These are phyloP conservation scores for Microcyclospora tardicrescens DNA, from an alignment of 2,329 filamentous ascomycete species.

Conservation along the genomic window DNA sequence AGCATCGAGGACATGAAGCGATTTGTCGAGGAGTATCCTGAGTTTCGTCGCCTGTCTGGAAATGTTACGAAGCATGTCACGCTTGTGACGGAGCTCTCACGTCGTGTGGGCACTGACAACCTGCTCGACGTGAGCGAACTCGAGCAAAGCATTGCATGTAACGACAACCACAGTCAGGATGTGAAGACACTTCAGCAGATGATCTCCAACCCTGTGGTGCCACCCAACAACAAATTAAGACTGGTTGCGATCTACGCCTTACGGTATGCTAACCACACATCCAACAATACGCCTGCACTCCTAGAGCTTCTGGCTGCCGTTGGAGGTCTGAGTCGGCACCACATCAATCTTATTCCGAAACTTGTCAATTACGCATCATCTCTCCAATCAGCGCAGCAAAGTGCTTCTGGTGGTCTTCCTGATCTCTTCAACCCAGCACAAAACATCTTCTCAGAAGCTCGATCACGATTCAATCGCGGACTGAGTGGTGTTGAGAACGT, in stretches of 20 bases:
- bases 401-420: conserved; percentile 62
- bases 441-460: conserved; percentile 80
- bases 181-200: conserved; percentile 84
- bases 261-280: conserved; percentile 76
- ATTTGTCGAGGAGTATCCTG: conserved; percentile 96
- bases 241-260: conserved; percentile 90
- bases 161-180: conserved; percentile 84
- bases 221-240: conserved; percentile 70
- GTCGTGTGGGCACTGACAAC: conserved; percentile 71
- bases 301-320: conserved; percentile 75
- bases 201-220: conserved; percentile 67
- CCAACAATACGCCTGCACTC: conserved; percentile 70
- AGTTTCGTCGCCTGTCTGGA: conserved; percentile 90
- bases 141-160: conserved; percentile 92
- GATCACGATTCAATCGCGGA: conserved; percentile 72
- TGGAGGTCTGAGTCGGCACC: conserved; percentile 63
- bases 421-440: conserved; percentile 77
- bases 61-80: conserved; percentile 99
- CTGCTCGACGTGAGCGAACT: conserved; percentile 93
- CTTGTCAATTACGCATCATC: conserved; percentile 77
- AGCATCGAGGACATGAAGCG: conserved; percentile 98
- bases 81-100: conserved; percentile 81
- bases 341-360: conserved; percentile 68
- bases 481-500: conserved; percentile 97
- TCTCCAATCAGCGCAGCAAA: conserved; percentile 53